Evolutionary conservation across 2,329 filamentous ascomycete species (phyloP).

Genomic region (Beauveria caledonica): DNA sequence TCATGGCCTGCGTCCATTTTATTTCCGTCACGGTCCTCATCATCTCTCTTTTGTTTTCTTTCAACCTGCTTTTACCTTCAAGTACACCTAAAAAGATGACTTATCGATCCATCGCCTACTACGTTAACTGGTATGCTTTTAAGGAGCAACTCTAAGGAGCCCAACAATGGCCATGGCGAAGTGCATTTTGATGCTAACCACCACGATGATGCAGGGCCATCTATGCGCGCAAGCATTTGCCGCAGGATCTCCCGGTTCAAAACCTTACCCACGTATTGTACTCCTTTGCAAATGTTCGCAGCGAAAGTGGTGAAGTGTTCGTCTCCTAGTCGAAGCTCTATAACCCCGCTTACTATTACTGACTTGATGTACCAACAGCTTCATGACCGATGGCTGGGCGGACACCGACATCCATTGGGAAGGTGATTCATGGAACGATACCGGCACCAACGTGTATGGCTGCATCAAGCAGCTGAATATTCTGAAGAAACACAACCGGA

Average conservation of each 20-base stretch:
- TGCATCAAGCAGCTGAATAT: constrained; percentile 84
- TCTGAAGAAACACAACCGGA: constrained; percentile 71
- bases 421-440: constrained; percentile 61
- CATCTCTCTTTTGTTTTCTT: neutral
- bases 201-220: constrained; percentile 51
- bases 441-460: constrained; percentile 76
- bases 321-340: constrained; percentile 12
- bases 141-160: too few species aligned
- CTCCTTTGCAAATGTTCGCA: constrained; percentile 77
- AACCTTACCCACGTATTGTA: constrained; percentile 87
- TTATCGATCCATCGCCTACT: constrained; percentile 64
- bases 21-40: neutral
- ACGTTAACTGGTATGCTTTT: constrained; percentile 54
- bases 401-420: constrained; percentile 68
- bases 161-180: neutral
- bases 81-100: constrained; percentile 22
- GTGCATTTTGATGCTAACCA: constrained; percentile 14
- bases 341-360: neutral
- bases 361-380: constrained; percentile 18
- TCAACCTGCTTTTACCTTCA: neutral
- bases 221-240: constrained; percentile 77
- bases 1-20: constrained; percentile 1
- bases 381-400: constrained; percentile 55
- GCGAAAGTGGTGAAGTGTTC: constrained; percentile 72
- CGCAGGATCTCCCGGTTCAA: constrained; percentile 71